Percentiles rank a stretch among this genome's conserved stretches.
Evolutionary conservation across 2,329 filamentous ascomycete species (phyloP).

Genomic region (Nothophaeocryptopus gaeumannii): DNA sequence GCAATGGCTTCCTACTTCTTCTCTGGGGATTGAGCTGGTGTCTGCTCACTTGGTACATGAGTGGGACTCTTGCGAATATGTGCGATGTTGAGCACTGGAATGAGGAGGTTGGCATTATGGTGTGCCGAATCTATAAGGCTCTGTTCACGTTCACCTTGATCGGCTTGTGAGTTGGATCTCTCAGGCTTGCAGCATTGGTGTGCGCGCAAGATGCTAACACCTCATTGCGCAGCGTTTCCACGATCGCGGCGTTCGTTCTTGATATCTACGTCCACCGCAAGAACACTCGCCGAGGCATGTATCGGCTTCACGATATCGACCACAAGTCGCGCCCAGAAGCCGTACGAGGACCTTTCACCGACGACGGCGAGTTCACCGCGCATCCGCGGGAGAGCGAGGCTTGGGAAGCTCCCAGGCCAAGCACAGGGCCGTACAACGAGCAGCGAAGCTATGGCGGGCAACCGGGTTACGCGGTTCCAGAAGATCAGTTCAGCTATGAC

Average conservation of each 20-base stretch:
- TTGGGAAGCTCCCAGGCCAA: slow-evolving; percentile 32
- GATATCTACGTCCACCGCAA: slow-evolving; percentile 51
- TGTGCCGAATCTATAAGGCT: slow-evolving; percentile 59
- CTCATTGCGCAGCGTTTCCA: slow-evolving; percentile 37
- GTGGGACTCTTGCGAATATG: slow-evolving; percentile 50
- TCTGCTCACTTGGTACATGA: slow-evolving; percentile 55
- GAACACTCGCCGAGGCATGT: slow-evolving; percentile 47
- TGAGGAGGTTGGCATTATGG: slow-evolving; percentile 53
- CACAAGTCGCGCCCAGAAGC: slow-evolving; percentile 26
- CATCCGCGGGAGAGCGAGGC: slow-evolving; percentile 30
- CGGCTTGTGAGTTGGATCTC: slow-evolving; percentile 39
- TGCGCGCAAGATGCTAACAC: slow-evolving; percentile 1
- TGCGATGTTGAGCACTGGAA: slow-evolving; percentile 49
- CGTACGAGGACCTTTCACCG: slow-evolving; percentile 30
- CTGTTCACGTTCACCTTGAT: slow-evolving; percentile 56
- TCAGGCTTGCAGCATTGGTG: neutral
- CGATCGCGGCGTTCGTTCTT: slow-evolving; percentile 48
- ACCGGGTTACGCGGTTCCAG: slow-evolving; percentile 42
- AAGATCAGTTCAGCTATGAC: slow-evolving; percentile 45
- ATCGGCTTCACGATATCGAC: slow-evolving; percentile 47
- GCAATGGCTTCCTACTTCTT: slow-evolving; percentile 49
- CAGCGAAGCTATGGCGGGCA: slow-evolving; percentile 17
- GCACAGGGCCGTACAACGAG: slow-evolving; percentile 32
- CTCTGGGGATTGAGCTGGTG: slow-evolving; percentile 54
- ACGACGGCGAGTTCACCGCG: slow-evolving; percentile 18